Base-by-base conservation (phyloP, 2,329 filamentous ascomycete genomes). In the Epichloe sibirici region DNA sequence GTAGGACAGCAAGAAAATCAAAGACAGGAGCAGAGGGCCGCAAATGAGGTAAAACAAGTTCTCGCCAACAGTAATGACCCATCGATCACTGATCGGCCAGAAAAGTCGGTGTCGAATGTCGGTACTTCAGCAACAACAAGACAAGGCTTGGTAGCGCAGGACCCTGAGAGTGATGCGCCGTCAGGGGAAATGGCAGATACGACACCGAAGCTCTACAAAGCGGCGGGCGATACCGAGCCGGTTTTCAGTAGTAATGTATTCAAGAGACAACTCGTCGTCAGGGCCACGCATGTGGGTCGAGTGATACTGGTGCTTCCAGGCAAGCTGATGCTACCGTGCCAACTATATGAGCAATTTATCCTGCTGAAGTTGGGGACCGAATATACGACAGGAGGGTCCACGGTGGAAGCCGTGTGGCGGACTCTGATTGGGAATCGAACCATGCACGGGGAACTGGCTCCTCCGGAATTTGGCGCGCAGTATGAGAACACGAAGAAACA, bases 351-450 rank as follows among this genome's bases (percentile, higher is more conserved):
- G 38, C 17, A n/a, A 6, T 51, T 53, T 40, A 38, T 40, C 6
- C 8, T 44, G 21, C 8, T 44, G 21, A 55, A 37, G n/a, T 15
- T 55, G 12, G 51, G 53, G 34, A n/a, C 5, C 8, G 31, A 42
- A 21, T 55, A 55, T 31, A n/a, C 42, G 17, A 53, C 51, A 8
- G 53, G 53, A 31, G 51, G 53, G 23, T 34, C 53, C 25, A 45
- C 48, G 12, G 38, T 44, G 6, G 53, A 55, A 43, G 53, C 53
- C n/a, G 28, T 53, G 2, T 55, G 53, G 51, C 53, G 53, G 8
- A 55, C 51, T 17, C 17, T 53, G 31, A 47, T 51, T 21, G 53
- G 40, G 9, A 55, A 55, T 48, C 43, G 51, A 37, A 53, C 53
- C 34, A 48, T 48, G 13, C 38, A 44, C 31, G 53, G 51, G 5